Evolutionary conservation across 805 yeast genomes (phyloP).

Genomic region (Dipodascus albidus): DNA sequence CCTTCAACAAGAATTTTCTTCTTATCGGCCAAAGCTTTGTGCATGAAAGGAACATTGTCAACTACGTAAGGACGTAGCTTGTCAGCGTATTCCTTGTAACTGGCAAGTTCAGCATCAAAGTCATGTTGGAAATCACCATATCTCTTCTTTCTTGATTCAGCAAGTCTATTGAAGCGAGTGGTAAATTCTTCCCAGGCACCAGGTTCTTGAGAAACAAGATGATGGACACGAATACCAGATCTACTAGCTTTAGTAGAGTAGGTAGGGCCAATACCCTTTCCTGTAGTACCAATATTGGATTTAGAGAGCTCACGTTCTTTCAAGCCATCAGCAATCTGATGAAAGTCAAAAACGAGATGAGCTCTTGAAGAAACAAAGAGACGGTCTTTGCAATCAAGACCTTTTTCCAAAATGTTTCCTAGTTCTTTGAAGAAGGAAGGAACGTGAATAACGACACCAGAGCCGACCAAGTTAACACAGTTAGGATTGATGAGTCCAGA

Average conservation of each 20-base stretch:
- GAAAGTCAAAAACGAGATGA: conserved; percentile 95
- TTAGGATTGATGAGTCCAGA: conserved; percentile 94
- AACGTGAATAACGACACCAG: conserved; percentile 92
- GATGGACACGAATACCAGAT: conserved; percentile 95
- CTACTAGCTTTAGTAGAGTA: conserved; percentile 94
- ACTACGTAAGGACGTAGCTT: conserved; percentile 80
- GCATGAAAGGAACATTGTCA: conserved; percentile 70
- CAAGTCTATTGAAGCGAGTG: conserved; percentile 59
- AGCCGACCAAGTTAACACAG: conserved; percentile 82
- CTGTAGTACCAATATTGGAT: conserved; percentile 92
- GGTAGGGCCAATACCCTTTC: conserved; percentile 98
- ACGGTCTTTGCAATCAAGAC: conserved; percentile 63
- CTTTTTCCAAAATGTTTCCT: conserved; percentile 69
- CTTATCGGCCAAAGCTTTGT: conserved; percentile 61
- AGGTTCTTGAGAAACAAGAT: conserved; percentile 78
- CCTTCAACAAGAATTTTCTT: conserved; percentile 93
- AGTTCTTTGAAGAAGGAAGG: conserved; percentile 89
- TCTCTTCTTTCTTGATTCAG: conserved; percentile 74
- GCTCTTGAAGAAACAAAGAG: conserved; percentile 87
- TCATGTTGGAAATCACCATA: conserved; percentile 91
- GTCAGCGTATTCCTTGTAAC: conserved; percentile 65
- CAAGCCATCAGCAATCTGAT: conserved; percentile 90
- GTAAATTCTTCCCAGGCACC: conserved; percentile 91
- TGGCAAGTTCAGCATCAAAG: conserved; percentile 63
- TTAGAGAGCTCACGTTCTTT: conserved; percentile 87